Evolutionary conservation across 495 filamentous ascomycete genomes (phyloP).

Genomic region (Pyrenopolyporus hunteri): DNA sequence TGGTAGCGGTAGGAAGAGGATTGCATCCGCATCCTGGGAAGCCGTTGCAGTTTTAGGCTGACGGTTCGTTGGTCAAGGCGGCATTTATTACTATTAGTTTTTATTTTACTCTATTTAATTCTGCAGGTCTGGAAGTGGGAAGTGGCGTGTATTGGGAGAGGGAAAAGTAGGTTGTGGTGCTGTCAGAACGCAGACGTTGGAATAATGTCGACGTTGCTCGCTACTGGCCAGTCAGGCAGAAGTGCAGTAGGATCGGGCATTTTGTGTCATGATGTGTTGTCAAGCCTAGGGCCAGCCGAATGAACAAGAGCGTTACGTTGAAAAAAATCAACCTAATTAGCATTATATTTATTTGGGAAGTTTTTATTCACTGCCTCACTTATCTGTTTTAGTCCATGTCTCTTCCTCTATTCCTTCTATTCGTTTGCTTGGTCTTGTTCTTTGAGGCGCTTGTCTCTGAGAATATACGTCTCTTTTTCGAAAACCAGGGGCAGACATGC

Average conservation of each 20-base stretch:
- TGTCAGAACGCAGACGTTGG: slow-evolving; percentile 32
- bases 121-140: background rate
- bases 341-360: background rate
- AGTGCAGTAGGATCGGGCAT: slow-evolving; percentile 57
- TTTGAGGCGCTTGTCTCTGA: slow-evolving; percentile 18
- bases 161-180: slow-evolving; percentile 2
- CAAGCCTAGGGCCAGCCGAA: slow-evolving; percentile 36
- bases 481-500: slow-evolving; percentile 22
- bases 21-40: slow-evolving; percentile 18
- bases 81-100: background rate
- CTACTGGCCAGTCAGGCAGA: slow-evolving; percentile 58
- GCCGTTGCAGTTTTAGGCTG: slow-evolving; percentile 43
- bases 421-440: background rate
- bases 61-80: slow-evolving; percentile 24
- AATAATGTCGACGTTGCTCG: slow-evolving; percentile 34
- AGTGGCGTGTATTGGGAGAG: background rate
- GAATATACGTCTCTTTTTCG: slow-evolving; percentile 3
- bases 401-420: background rate
- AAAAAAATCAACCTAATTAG: slow-evolving; percentile 12
- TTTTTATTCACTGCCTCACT: background rate
- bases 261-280: slow-evolving; percentile 52
- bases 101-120: background rate
- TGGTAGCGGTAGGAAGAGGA: slow-evolving; percentile 30
- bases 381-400: background rate
- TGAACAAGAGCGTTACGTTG: slow-evolving; percentile 29